Evolutionary conservation across 495 filamentous ascomycete species (phyloP).

Genomic region (Neurospora discreta): DNA sequence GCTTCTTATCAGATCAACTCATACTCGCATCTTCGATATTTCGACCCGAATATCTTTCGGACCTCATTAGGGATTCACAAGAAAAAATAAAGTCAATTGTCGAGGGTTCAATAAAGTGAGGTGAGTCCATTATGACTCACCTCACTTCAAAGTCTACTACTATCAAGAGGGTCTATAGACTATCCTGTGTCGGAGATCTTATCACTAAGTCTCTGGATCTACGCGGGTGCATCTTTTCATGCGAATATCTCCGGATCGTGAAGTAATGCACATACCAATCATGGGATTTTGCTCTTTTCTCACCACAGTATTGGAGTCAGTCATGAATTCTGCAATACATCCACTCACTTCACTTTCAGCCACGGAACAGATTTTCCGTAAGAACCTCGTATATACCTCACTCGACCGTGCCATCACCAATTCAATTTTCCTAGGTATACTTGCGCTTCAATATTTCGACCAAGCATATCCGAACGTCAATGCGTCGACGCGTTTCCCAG

Average conservation of each 20-base stretch:
- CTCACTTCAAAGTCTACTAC: neutral
- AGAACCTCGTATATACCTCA: neutral
- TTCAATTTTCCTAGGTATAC: neutral
- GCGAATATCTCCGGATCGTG: neutral
- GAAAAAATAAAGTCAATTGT: neutral
- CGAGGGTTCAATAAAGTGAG: no score
- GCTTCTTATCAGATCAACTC: neutral
- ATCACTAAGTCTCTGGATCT: neutral
- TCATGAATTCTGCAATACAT: neutral
- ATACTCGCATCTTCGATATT: neutral
- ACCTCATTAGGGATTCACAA: neutral
- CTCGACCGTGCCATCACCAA: neutral
- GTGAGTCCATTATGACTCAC: neutral
- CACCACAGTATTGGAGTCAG: neutral
- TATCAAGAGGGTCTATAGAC: neutral
- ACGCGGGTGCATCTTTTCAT: neutral
- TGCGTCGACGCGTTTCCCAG: neutral
- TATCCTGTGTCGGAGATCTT: neutral
- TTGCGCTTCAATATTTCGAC: accelerated
- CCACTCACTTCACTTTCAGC: neutral
- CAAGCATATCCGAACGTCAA: neutral
- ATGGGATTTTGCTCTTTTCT: neutral
- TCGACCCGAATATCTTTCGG: no score
- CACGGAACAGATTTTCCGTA: neutral
- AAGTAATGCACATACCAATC: neutral